Base-by-base conservation (phyloP, 1,284 basidiomycete genomes). In the Thelephora terrestris region DNA sequence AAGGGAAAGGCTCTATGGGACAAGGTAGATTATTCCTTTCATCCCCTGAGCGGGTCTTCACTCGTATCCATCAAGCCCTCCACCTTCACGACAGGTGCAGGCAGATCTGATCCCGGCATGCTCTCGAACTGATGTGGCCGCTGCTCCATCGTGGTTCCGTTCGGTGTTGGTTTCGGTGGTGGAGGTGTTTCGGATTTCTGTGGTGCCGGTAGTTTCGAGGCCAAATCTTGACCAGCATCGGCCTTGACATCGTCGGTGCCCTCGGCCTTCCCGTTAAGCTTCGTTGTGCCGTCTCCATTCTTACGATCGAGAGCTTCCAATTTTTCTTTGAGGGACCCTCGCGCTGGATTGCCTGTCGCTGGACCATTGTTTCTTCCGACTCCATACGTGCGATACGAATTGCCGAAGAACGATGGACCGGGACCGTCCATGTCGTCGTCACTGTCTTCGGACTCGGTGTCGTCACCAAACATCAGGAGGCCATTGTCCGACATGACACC, bases 31-130 rank as follows among this genome's bases (percentile, higher is more conserved):
- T 32, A 32, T 14, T 32, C 29, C 12, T 14, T 10, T 52, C 63
- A 75, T 53, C 63, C 62, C 62, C 79, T 82, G 58, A 81, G 60
- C 39, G 83, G 81, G 59, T 77, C 75, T 64, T 88, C 85, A 61
- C 78, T 85, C 49, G 69, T 68, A 62, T 88, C 82, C 67, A 83
- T 69, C 48, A 87, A 68, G n/a, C 83, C 85, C 61, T 90, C 87
- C 21, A 69, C 76, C 60, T 76, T 74, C 21, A 78, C 72, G 23
- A 73, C 77, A 1, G 74, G 69, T 52, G 73, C 70, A 35, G 75
- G 70, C 46, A 69, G 73, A 55, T 88, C 84, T 18, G 81, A 81
- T 48, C 70, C 66, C 16, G 83, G 79, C 45, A 69, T 61, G 9
- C 74, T 70, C 43, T 69, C 66, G 37, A 83, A 67, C 56, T 83